Evolutionary conservation across 164 flowering plant genomes (phyloP), one percentile per base, ranked within the genome.

Genomic region (Macadamia integrifolia): DNA sequence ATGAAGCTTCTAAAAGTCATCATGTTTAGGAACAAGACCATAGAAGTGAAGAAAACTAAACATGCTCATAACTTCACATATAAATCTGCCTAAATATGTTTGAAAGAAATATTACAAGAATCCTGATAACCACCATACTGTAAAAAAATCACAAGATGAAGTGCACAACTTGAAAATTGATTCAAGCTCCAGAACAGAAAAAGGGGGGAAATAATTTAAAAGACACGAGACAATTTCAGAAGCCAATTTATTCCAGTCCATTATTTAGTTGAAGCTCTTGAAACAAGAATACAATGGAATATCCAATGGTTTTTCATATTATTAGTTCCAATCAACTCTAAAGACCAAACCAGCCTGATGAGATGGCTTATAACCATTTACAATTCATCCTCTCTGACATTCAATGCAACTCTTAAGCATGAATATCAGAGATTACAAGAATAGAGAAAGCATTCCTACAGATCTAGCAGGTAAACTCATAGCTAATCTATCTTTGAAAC

Each of bases 371-470:
- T 49, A 53, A 53, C 3, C 6, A 14, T 53, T 53, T 15, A 65
- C 4, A 52, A 52, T 28, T 17, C 50, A 29, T 17, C 67, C 13
- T 17, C 43, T 23, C 5, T 49, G 57, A 64, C 5, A 28, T 29
- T 56, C n/a, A 14, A 57, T 31, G 61, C 11, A 66, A 57, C 23
- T 50, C 60, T 15, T 35, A 66, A 57, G 61, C 57, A 28, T 46
- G 58, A 46, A 29, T 11, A n/a, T 30, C 63, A 46, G 44, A 15
- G 6, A 15, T 43, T 44, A 11, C 11, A 23, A 6, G 17, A 14
- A 15, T 3, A 42, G 14, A 56, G 18, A 40, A 12, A 28, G n/a
- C n/a, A 5, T n/a, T 58, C 28, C 18, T 42, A 3, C 69, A 28
- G 52, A 67, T 46, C 23, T 58, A 59, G 30, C 50, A 29, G 46